Evolutionary conservation across 2,329 filamentous ascomycete species (phyloP), one percentile per base, ranked within the genome.

Genomic region (Diaporthe caulivora): DNA sequence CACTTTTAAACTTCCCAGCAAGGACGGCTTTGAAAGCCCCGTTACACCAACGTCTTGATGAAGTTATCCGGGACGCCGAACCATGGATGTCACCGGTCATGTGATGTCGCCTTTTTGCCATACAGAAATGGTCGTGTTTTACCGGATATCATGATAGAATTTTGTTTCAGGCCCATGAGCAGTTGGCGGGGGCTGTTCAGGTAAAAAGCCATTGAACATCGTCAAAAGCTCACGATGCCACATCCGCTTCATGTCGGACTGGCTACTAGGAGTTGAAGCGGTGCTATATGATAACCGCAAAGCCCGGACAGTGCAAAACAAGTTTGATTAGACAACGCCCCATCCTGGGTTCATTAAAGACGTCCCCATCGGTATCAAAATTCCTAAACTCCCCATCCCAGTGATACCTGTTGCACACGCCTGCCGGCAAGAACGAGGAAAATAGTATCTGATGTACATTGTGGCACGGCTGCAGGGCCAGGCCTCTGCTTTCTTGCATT

Each of bases 341-440:
- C 44, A 26, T 21, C 62, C 44, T 37, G 11, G 51, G 17, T 9
- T 65, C 62, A 51, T 65, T 31, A 51, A 26, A 65, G 29, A 65
- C 44, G 62, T 47, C 58, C 15, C 51, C 44, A 31, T 65, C 62
- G 44, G 62, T 65, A 65, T 65, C 62, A 37, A 51, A 65, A 65
- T 51, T 15, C 62, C 62, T 37, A 40, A 65, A 65, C 62, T 65
- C 62, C 62, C 51, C 29, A 31, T 49, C 42, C 42, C 42, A 65
- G 6, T 49, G 10, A n/a, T 40, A 7, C 21, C 13, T 37, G 18
- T 49, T 34, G 18, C 21, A 21, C 2, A 11, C 37, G 1, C 31
- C 37, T 37, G 18, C n/a, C n/a, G 18, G 15, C 26, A n/a, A 31
- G 21, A 65, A 65, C 17, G 44, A 26, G n/a, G 18, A 24, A 42